Evolutionary conservation across 306 rosid genomes (phyloP).

Genomic region (Glycine soja): DNA sequence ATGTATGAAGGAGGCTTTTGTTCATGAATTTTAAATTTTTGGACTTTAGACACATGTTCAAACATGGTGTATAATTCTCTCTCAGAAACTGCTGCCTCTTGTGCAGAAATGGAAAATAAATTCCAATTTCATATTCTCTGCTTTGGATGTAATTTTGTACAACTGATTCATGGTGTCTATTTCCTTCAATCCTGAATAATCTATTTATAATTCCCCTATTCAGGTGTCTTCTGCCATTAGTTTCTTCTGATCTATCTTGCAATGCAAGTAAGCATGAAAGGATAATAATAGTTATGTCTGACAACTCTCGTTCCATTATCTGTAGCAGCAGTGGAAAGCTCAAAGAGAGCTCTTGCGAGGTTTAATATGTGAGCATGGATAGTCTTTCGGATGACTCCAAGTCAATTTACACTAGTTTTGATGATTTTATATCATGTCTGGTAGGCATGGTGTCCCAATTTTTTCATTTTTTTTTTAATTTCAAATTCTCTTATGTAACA

Average conservation of each 20-base stretch:
- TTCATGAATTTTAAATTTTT: neutral
- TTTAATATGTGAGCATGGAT: conserved; percentile 52
- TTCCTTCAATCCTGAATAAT: neutral
- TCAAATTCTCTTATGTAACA: neutral
- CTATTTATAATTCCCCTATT: neutral
- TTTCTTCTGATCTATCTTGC: conserved; percentile 23
- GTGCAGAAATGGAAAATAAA: conserved; percentile 9
- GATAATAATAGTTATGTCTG: conserved; percentile 14
- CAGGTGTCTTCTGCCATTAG: conserved; percentile 12
- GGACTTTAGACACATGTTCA: neutral
- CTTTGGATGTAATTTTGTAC: neutral
- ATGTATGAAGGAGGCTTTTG: neutral
- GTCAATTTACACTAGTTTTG: conserved; percentile 5
- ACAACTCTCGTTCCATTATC: conserved; percentile 32
- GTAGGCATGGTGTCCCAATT: conserved; percentile 19
- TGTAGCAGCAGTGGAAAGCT: conserved; percentile 48
- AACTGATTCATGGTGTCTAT: neutral
- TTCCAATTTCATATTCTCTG: neutral
- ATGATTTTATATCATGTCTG: neutral
- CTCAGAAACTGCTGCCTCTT: neutral
- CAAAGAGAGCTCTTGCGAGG: conserved; percentile 50
- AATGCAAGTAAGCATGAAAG: neutral
- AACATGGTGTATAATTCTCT: neutral
- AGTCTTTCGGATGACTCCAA: neutral
- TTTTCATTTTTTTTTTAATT: conserved; percentile 14